Conservation (phyloP, 495 filamentous ascomycete genomes). For the Xylaria castorea region DNA sequence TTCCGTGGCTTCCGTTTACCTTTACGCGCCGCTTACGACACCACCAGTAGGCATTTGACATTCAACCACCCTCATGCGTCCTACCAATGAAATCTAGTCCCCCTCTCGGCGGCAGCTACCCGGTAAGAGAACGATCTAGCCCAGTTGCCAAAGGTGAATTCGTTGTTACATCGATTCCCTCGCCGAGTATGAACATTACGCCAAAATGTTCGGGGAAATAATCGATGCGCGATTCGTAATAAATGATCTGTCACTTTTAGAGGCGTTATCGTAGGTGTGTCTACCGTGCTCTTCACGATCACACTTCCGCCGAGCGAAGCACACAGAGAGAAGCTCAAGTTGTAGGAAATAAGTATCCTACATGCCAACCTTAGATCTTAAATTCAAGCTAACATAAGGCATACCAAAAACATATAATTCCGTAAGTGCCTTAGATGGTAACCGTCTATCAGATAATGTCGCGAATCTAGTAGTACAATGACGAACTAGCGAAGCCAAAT, state of each 20-base stretch:
- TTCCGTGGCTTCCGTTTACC: background rate
- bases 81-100: background rate
- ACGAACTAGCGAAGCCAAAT: too few species aligned
- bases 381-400: too few species aligned
- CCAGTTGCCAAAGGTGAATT: background rate
- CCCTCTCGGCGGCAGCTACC: background rate
- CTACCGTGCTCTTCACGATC: background rate
- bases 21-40: conserved; percentile 4
- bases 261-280: background rate
- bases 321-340: background rate
- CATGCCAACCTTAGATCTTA: background rate
- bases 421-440: background rate
- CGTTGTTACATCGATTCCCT: background rate
- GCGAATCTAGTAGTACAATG: background rate
- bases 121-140: background rate
- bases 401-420: background rate
- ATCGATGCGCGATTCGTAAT: background rate
- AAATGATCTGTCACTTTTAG: background rate
- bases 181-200: background rate
- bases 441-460: background rate
- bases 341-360: background rate
- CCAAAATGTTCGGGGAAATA: too few species aligned
- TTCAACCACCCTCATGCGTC: background rate
- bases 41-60: background rate
- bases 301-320: background rate